phyloP scores from a whole-genome alignment of 306 rosid species.

The Cajanus cajan region DNA sequence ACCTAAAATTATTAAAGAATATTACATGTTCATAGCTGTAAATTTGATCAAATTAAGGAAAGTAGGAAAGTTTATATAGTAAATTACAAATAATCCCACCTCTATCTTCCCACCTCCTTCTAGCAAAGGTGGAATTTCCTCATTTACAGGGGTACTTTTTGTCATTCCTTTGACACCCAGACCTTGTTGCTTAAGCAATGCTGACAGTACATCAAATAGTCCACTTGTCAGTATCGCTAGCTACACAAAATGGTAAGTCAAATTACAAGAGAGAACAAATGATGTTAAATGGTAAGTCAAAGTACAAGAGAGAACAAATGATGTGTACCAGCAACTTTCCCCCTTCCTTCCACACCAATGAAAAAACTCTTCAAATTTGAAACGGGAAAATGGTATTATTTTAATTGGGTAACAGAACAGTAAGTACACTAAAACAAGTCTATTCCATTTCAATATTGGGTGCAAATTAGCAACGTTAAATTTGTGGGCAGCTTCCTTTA shows the following conservation, averaged over 20 bases:
- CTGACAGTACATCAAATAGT: conserved; percentile 45
- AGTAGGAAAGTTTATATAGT: conserved; percentile 10
- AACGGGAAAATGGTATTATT: no score
- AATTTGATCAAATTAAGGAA: background rate
- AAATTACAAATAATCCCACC: conserved; percentile 48
- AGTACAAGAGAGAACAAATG: conserved; percentile 25
- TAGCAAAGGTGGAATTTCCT: conserved; percentile 92
- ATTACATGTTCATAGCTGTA: background rate
- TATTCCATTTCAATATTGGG: no score
- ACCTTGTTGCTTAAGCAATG: conserved; percentile 98
- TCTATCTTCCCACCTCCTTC: conserved; percentile 97
- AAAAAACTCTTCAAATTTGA: no score
- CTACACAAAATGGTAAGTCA: conserved; percentile 29
- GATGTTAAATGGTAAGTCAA: conserved; percentile 22
- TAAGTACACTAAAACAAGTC: no score
- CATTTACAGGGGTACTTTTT: conserved; percentile 65
- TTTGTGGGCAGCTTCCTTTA: no score
- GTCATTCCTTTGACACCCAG: conserved; percentile 76
- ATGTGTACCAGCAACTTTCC: conserved; percentile 86
- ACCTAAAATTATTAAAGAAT: conserved; percentile 50
- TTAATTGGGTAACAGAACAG: no score
- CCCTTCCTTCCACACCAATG: conserved; percentile 96
- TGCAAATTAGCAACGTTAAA: no score
- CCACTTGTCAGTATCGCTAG: conserved; percentile 30
- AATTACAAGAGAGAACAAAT: conserved; percentile 26